Evolutionary conservation across 1,284 basidiomycete genomes (phyloP).

Genomic region (Sporisorium iseilematis-ciliati): DNA sequence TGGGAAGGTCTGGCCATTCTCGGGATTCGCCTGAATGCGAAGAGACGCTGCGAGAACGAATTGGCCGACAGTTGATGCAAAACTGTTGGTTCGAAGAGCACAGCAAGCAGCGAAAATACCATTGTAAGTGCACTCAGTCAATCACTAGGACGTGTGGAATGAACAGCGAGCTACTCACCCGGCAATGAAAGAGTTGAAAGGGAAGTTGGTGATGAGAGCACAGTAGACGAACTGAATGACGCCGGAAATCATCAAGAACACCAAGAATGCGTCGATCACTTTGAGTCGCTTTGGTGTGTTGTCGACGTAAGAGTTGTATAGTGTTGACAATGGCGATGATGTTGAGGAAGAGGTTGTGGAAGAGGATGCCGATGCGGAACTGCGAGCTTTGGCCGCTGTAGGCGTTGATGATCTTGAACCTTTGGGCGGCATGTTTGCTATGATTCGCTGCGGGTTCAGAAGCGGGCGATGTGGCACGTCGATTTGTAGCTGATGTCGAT

Average conservation of each 20-base stretch:
- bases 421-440: conserved; percentile 41
- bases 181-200: conserved; percentile 95
- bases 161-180: conserved; percentile 76
- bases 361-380: conserved; percentile 21
- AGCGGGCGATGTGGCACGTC: too few relatives aligned
- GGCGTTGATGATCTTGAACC: conserved; percentile 22
- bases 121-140: too few relatives aligned
- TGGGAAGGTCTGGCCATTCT: conserved; percentile 74
- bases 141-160: too few relatives aligned
- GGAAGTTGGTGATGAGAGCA: conserved; percentile 88
- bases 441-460: not conserved
- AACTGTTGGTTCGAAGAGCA: conserved; percentile 73
- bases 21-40: conserved; percentile 89
- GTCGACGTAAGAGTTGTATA: conserved; percentile 82
- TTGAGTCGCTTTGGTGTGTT: conserved; percentile 87
- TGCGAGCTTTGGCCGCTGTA: conserved; percentile 22
- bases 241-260: conserved; percentile 92
- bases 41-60: conserved; percentile 94
- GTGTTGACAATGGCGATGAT: conserved; percentile 56
- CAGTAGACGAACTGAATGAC: conserved; percentile 92
- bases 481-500: not conserved
- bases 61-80: conserved; percentile 92
- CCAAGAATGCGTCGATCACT: conserved; percentile 90
- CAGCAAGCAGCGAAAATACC: not conserved
- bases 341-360: conserved; percentile 12